phyloP scores from a whole-genome alignment of 805 yeast genomes.

The Candida yuanshanica region DNA sequence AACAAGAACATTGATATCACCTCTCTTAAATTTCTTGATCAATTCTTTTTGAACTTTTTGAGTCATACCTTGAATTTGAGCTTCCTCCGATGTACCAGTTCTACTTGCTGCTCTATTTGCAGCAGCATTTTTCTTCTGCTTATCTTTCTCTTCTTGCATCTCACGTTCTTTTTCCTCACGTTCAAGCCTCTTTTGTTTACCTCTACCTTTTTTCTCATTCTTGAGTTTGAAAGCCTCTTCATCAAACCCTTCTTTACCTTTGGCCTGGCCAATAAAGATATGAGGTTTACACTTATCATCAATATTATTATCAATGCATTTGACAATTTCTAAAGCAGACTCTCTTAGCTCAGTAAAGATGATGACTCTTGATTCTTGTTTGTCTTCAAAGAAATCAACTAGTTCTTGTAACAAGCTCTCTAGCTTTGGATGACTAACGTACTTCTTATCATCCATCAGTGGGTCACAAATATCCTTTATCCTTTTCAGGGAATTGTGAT shows the following conservation, averaged over 20 bases:
- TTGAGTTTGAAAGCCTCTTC: constrained; percentile 43
- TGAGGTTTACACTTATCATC: constrained; percentile 53
- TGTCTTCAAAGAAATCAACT: constrained; percentile 42
- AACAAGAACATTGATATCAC: constrained; percentile 72
- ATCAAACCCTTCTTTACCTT: constrained; percentile 64
- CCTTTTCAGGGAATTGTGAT: constrained; percentile 40
- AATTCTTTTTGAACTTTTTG: constrained; percentile 83
- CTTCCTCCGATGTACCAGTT: constrained; percentile 65
- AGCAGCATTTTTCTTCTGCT: constrained; percentile 27
- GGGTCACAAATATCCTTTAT: constrained; percentile 41
- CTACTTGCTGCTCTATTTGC: constrained; percentile 33
- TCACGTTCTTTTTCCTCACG: constrained; percentile 27
- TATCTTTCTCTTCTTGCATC: constrained; percentile 26
- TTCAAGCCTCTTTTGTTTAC: constrained; percentile 29
- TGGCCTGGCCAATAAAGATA: constrained; percentile 89
- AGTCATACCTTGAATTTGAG: constrained; percentile 80
- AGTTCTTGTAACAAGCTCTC: constrained; percentile 54
- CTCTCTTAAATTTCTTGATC: constrained; percentile 66
- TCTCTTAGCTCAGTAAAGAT: constrained; percentile 86
- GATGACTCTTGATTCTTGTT: constrained; percentile 64
- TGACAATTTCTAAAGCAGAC: constrained; percentile 83
- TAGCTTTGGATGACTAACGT: constrained; percentile 69
- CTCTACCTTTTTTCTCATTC: constrained; percentile 38
- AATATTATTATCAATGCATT: constrained; percentile 42
- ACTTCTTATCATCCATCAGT: constrained; percentile 31